Conservation (phyloP, 2,329 filamentous ascomycete species). For the Aureobasidium leucospermi region DNA sequence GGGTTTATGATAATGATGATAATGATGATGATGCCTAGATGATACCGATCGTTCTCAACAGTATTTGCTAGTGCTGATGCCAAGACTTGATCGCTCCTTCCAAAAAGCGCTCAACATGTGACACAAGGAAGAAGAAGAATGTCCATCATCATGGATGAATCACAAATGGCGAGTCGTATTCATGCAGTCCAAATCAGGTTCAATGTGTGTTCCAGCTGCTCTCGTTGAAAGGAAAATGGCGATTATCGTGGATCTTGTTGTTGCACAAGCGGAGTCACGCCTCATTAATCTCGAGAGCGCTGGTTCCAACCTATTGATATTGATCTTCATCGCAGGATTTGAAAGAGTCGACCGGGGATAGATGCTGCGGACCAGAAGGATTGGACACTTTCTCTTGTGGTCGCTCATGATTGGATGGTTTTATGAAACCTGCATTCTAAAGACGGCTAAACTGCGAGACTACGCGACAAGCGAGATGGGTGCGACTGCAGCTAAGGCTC, state of each 20-base stretch:
- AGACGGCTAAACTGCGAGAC: neutral
- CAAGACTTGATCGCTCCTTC: no score
- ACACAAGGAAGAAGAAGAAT: no score
- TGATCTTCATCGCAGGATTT: neutral
- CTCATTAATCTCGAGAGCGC: neutral
- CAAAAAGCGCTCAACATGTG: no score
- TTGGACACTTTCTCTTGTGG: neutral
- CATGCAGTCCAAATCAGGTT: no score
- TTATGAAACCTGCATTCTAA: neutral
- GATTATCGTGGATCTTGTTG: neutral
- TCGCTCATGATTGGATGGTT: neutral
- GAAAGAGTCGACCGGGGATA: neutral
- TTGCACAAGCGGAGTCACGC: neutral
- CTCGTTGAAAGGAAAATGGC: no score
- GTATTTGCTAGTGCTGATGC: no score
- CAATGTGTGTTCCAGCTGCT: no score
- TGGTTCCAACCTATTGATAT: neutral
- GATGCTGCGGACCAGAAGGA: neutral
- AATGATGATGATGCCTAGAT: no score
- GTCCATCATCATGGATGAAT: no score
- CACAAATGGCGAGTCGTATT: no score
- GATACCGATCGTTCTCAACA: no score
- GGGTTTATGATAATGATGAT: no score
- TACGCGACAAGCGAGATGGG: neutral
- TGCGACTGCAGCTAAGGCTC: neutral